phyloP scores from a whole-genome alignment of 2,329 filamentous ascomycete species.

The Aspergillus piperis region DNA sequence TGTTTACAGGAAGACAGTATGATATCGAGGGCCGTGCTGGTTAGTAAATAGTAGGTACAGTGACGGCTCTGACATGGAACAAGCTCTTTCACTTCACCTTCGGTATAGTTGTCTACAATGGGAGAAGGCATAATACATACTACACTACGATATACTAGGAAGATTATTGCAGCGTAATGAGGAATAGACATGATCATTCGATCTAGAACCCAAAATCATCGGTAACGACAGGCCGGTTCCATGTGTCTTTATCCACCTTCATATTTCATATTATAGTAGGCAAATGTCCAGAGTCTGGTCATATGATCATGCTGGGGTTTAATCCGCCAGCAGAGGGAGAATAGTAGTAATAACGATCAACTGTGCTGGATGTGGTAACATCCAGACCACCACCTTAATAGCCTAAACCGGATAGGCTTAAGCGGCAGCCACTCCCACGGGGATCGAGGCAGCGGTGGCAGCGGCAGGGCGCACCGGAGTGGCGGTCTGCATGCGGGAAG shows the following conservation, averaged over 20 bases:
- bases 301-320: not conserved
- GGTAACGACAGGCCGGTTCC: conserved; percentile 20
- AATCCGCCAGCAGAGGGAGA: not conserved
- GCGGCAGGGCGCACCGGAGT: conserved; percentile 23
- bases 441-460: conserved; percentile 25
- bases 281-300: not conserved
- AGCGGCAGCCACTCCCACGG: conserved; percentile 31
- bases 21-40: no score
- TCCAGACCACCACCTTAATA: no score
- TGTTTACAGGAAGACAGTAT: no score
- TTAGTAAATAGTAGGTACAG: no score
- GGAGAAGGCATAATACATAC: no score
- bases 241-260: not conserved
- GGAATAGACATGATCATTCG: not conserved
- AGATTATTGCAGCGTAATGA: no score
- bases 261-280: not conserved
- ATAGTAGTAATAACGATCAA: not conserved
- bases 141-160: not conserved
- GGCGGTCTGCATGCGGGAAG: conserved; percentile 27
- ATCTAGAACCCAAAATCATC: conserved; percentile 13
- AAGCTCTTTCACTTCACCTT: no score
- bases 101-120: no score
- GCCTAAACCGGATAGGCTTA: conserved; percentile 17
- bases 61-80: no score
- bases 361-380: no score